Evolutionary conservation across 75 land plant genomes (phyloP).

Genomic region (Cryptomeria japonica): DNA sequence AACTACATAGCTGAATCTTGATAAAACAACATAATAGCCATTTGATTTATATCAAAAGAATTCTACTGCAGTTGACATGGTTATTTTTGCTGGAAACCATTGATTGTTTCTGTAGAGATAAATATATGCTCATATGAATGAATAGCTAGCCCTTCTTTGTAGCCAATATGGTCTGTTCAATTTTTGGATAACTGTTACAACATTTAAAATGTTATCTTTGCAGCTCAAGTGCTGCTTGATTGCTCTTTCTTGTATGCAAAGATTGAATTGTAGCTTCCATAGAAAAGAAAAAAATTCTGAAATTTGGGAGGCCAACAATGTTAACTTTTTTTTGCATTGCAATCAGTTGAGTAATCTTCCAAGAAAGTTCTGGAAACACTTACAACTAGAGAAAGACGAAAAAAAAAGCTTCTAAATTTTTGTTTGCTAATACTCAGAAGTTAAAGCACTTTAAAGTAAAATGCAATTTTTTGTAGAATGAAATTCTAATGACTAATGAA

Average conservation of each 20-base stretch:
- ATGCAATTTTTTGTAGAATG: background rate
- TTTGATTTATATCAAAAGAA: background rate
- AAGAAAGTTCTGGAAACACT: background rate
- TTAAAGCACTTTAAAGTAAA: background rate
- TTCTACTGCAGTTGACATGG: background rate
- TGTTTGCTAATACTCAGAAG: background rate
- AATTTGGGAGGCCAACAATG: background rate
- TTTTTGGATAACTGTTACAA: background rate
- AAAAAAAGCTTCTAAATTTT: background rate
- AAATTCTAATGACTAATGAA: background rate
- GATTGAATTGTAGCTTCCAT: background rate
- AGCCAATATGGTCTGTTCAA: background rate
- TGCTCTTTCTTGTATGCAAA: background rate
- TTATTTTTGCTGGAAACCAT: no score
- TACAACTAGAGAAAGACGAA: background rate
- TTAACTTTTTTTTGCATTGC: background rate
- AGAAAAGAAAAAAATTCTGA: background rate
- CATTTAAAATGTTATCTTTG: background rate
- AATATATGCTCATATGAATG: background rate
- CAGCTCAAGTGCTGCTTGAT: background rate
- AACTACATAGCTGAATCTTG: no score
- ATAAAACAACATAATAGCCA: no score
- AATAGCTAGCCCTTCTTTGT: background rate
- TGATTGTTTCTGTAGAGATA: no score
- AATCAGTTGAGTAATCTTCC: background rate